Percentiles rank a stretch among this genome's conserved stretches.
These are phyloP conservation scores for Blastobotrys chiropterorum DNA, from an alignment of 805 yeast genomes.

Conservation along the genomic window DNA sequence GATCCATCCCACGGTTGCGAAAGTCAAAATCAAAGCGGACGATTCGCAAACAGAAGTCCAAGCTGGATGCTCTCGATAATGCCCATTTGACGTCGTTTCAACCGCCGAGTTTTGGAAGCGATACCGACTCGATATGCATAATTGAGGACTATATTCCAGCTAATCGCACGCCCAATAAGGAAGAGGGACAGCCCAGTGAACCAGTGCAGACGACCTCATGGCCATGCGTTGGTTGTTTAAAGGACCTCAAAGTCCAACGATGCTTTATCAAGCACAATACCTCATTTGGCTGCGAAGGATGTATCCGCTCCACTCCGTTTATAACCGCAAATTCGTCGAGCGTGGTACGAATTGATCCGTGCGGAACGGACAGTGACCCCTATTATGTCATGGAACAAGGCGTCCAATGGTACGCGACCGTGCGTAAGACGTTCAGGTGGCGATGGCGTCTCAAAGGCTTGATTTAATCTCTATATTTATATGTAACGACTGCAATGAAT, in stretches of 20 bases:
- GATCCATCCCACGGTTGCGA: not conserved
- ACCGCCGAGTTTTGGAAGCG: slow-evolving; percentile 11
- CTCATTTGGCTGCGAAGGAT: not conserved
- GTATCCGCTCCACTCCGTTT: not conserved
- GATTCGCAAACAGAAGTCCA: slow-evolving; percentile 23
- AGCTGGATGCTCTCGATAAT: slow-evolving; percentile 36
- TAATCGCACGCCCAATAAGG: not conserved
- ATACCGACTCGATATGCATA: slow-evolving; percentile 16
- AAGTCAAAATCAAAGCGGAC: slow-evolving; percentile 1
- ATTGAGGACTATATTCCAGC: slow-evolving; percentile 29
- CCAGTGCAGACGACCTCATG: not conserved
- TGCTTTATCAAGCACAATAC: not conserved
- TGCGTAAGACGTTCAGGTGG: slow-evolving; percentile 39
- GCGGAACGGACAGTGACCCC: slow-evolving; percentile 3
- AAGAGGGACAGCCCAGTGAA: not conserved
- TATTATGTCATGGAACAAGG: slow-evolving; percentile 13
- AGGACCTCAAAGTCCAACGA: slow-evolving; percentile 1
- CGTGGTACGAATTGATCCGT: slow-evolving; percentile 1
- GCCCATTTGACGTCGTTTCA: slow-evolving; percentile 34
- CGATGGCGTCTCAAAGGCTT: slow-evolving; percentile 46
- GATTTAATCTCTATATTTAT: slow-evolving; percentile 25
- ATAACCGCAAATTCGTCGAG: not conserved
- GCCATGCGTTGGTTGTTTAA: not conserved
- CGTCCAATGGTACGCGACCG: slow-evolving; percentile 20
- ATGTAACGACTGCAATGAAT: not conserved